Evolutionary conservation across 2,329 filamentous ascomycete species (phyloP), one percentile per base, ranked within the genome.

Genomic region (Hypoxylon sp.): DNA sequence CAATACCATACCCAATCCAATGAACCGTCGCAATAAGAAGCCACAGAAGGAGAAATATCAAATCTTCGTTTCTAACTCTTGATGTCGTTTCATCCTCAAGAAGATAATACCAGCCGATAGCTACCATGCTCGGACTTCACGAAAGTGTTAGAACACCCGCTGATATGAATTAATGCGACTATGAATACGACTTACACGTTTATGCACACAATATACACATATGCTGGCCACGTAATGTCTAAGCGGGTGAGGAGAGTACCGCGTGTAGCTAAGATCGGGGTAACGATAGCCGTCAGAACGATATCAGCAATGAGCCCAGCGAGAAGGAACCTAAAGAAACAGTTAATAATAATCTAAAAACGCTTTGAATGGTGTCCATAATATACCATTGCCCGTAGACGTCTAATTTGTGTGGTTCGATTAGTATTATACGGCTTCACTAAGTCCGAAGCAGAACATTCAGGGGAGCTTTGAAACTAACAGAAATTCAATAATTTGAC

Each of bases 381-480:
- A 14, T 32, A 18, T 40, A 57, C 53, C 53, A 57, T 48, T 57
- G 53, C 11, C 12, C 44, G n/a, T 57, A 57, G 6, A 57, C 24
- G 14, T 57, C 53, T 57, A 22, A 20, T 38, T 38, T 28, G 42
- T 12, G n/a, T 28, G 9, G 5, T 20, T 30, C 20, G 2, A 22
- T 57, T 32, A 57, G 32, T 38, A 45, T 24, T 6, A 4, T 38
- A 4, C 9, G 18, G 9, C 18, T 1, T 24, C 32, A 14, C 20
- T 5, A 18, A 22, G 30, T 42, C 16, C 4, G n/a, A 7, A 2
- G 9, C 32, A 3, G 32, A 14, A 33, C 32, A 33, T 20, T 40
- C 7, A 20, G 46, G 16, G 9, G 26, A 5, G 28, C 26, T 49
- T 32, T 7, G 5, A 28, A 7, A 45, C 53, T 40, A 28, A 57